Base-by-base conservation (phyloP, 2,329 filamentous ascomycete genomes). In the Ceratocystis cubensis region DNA sequence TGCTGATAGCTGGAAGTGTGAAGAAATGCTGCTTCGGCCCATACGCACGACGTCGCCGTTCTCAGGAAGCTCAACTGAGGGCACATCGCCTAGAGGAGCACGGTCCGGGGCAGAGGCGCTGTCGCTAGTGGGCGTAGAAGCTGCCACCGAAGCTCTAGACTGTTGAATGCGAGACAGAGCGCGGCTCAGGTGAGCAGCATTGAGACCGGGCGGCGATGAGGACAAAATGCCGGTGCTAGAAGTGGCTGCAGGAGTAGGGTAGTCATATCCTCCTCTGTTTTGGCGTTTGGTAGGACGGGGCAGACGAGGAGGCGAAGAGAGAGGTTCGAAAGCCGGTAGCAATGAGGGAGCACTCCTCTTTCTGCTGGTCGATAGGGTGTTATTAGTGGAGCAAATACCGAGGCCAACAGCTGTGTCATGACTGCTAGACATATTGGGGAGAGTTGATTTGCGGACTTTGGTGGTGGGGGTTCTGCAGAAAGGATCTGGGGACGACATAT, bases 11-110 rank as follows among this genome's bases (percentile, higher is more conserved):
- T 96, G 93, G 75, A 93, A 94, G 74, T 96, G 86, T n/a, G 91
- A 96, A 15, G 92, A 96, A 76, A 91, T 93, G 78, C 90, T 96
- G 5, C 92, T 96, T 70, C 94, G 85, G 70, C 94, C 94, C 88
- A 99, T 94, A 69, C 88, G 82, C 44, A 96, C 78, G 15, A 85
- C 79, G 72, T 96, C 89, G 70, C 93, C 92, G 76, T 88, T 90
- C 70, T 86, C 87, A 65, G 87, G 86, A 20, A 97, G 83, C 74
- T 89, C 84, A 69, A 97, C 80, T 25, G 86, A 85, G n/a, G 91
- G 91, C 63, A 99, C 86, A 63, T 88, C 84, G 64, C 87, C 87
- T 64, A 99, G 82, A 50, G 94, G 94, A 71, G 85, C 85, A 72
- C 94, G 88, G 72, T 96, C 91, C 1, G 64, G 25, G 17, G 25